phyloP scores from a whole-genome alignment of 2,329 filamentous ascomycete genomes.

The Huntiella decipiens region DNA sequence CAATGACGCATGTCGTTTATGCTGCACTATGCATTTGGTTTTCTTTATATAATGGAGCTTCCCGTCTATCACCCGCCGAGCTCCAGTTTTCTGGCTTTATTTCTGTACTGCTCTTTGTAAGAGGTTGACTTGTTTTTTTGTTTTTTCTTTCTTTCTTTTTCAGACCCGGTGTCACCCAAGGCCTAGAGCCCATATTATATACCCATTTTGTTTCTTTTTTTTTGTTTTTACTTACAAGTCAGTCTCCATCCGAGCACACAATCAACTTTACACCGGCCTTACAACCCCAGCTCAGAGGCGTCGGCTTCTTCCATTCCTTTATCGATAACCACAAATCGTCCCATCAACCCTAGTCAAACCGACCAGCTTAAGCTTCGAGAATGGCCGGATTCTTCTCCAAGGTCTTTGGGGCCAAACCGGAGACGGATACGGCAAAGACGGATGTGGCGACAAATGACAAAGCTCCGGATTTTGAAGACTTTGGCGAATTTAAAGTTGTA shows the following conservation, averaged over 20 bases:
- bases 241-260: neutral
- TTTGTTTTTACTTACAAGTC: neutral
- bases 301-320: neutral
- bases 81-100: neutral
- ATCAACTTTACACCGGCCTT: neutral
- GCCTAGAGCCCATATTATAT: neutral
- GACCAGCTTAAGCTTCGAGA: neutral
- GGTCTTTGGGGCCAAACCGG: constrained; percentile 3
- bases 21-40: neutral
- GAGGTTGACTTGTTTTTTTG: neutral
- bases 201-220: neutral
- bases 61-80: neutral
- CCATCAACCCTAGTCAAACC: neutral
- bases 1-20: neutral
- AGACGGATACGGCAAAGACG: neutral
- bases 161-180: constrained; percentile 4
- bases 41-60: neutral
- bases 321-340: neutral
- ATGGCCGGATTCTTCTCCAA: constrained; percentile 10
- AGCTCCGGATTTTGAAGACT: neutral
- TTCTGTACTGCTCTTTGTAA: constrained; percentile 3
- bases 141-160: neutral
- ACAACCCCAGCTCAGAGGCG: neutral
- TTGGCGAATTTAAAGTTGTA: constrained; percentile 1
- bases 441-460: neutral